These are phyloP conservation scores for Eucalyptus regnans DNA, from an alignment of 345 rosid genomes.

Conservation along the genomic window DNA sequence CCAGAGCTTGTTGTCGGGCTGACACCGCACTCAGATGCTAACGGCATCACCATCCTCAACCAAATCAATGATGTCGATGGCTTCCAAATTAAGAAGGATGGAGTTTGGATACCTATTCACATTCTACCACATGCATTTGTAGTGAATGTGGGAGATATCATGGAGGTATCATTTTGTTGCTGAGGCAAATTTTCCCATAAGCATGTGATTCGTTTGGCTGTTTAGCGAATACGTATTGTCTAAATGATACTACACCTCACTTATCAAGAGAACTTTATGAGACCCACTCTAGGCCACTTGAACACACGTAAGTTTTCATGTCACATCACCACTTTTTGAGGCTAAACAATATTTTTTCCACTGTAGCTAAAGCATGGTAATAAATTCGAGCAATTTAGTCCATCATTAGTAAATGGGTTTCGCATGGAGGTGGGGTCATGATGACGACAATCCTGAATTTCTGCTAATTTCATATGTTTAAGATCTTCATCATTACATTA, in stretches of 20 bases:
- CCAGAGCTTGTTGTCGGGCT: slow-evolving; percentile 15
- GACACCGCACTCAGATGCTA: slow-evolving; percentile 7
- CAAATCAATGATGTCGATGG: slow-evolving; percentile 12
- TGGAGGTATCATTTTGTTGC: slow-evolving; percentile 1
- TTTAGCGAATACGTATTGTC: background rate
- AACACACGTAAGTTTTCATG: background rate
- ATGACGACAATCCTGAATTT: background rate
- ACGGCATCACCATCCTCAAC: slow-evolving; percentile 4
- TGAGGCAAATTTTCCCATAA: background rate
- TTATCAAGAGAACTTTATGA: background rate
- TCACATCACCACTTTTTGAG: background rate
- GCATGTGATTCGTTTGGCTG: background rate
- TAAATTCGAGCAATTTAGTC: background rate
- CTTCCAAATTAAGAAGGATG: slow-evolving; percentile 10
- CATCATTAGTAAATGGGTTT: background rate
- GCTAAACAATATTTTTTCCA: background rate
- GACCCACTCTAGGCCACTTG: background rate
- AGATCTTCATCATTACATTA: background rate
- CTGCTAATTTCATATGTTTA: background rate
- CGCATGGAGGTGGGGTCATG: background rate
- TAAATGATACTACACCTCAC: background rate
- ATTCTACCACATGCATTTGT: slow-evolving; percentile 2
- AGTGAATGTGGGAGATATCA: slow-evolving; percentile 11
- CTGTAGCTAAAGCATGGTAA: background rate
- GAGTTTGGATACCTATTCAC: slow-evolving; percentile 1